A percentile compares a stretch with the other conserved stretches of the same genome.
Conservation (phyloP, 2,329 filamentous ascomycete genomes). For the Lachnellula subtilissima region DNA sequence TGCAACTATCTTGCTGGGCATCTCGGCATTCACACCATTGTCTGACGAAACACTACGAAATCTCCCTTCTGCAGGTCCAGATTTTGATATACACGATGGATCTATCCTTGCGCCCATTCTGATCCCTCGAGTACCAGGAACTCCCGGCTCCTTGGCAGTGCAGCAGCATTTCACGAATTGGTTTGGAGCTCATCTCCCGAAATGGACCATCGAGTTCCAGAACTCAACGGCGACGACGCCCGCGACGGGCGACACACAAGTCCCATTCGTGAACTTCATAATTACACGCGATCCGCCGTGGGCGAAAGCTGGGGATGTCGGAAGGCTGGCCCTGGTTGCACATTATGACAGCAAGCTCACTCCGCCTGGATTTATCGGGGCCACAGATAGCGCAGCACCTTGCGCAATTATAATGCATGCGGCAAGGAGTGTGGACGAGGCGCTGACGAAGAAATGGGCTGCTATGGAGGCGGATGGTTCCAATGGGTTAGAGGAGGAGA, state of each 20-base stretch:
- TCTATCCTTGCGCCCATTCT: conserved; percentile 80
- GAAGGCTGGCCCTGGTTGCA: conserved; percentile 78
- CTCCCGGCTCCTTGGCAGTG: conserved; percentile 65
- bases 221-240: conserved; percentile 88
- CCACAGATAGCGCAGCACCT: conserved; percentile 87
- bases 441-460: conserved; percentile 77
- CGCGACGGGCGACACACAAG: conserved; percentile 59
- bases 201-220: conserved; percentile 78
- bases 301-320: conserved; percentile 67
- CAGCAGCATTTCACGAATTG: conserved; percentile 81
- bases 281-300: conserved; percentile 85
- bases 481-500: conserved; percentile 62
- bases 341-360: conserved; percentile 86
- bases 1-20: conserved; percentile 13
- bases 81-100: conserved; percentile 75
- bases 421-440: conserved; percentile 72
- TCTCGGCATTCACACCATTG: conserved; percentile 40
- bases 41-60: conserved; percentile 69
- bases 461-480: conserved; percentile 59
- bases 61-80: conserved; percentile 66
- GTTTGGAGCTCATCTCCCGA: conserved; percentile 68
- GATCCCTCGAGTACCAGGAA: conserved; percentile 82
- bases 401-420: conserved; percentile 91
- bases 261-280: conserved; percentile 86
- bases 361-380: conserved; percentile 85